phyloP scores from a whole-genome alignment of 495 filamentous ascomycete species.

The Penicillium coffeae region DNA sequence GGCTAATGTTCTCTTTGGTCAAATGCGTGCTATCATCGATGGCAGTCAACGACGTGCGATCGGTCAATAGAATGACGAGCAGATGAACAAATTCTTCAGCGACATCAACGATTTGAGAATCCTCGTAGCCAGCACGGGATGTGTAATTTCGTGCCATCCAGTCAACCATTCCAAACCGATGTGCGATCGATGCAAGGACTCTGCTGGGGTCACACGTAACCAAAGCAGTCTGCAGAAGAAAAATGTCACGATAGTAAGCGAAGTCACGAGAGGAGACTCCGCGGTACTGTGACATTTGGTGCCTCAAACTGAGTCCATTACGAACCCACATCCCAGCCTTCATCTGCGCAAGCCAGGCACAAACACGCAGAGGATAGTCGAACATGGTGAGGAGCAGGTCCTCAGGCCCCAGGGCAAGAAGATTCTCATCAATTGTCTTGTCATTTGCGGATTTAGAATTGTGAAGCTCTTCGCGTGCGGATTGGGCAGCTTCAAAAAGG shows the following conservation, averaged over 20 bases:
- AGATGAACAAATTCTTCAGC: constrained; percentile 95
- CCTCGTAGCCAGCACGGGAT: constrained; percentile 67
- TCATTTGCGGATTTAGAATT: constrained; percentile 9
- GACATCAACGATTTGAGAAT: constrained; percentile 81
- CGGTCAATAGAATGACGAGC: constrained; percentile 83
- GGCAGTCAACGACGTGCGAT: constrained; percentile 75
- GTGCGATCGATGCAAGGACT: constrained; percentile 84
- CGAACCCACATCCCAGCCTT: constrained; percentile 98
- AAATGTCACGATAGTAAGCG: constrained; percentile 91
- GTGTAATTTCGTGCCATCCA: constrained; percentile 84
- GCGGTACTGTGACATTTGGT: constrained; percentile 90
- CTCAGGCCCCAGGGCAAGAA: constrained; percentile 47
- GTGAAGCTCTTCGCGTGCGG: constrained; percentile 29
- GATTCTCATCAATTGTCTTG: constrained; percentile 13
- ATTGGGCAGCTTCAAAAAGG: constrained; percentile 52
- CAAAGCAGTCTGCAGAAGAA: constrained; percentile 85
- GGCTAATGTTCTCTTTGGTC: constrained; percentile 67
- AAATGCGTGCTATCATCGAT: constrained; percentile 61
- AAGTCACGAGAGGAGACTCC: constrained; percentile 85
- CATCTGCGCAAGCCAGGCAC: constrained; percentile 96
- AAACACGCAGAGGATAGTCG: constrained; percentile 88
- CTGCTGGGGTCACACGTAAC: constrained; percentile 79
- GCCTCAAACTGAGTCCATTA: constrained; percentile 90
- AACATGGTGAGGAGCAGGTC: constrained; percentile 84
- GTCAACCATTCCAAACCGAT: constrained; percentile 82